Conservation (phyloP, 495 filamentous ascomycete species). For the Oleoguttula mirabilis region DNA sequence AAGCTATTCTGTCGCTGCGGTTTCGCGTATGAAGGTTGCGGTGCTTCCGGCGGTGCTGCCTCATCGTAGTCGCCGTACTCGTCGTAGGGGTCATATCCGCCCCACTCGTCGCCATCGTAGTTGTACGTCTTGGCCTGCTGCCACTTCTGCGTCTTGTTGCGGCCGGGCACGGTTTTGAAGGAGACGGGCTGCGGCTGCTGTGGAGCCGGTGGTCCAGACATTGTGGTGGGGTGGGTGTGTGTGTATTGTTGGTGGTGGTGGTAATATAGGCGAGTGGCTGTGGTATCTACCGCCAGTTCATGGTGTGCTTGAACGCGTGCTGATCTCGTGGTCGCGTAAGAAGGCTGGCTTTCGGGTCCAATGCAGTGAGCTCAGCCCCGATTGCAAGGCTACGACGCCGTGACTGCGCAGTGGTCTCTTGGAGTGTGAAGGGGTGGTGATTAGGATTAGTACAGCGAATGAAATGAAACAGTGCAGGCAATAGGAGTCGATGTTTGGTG, state of each 20-base stretch:
- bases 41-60: conserved; percentile 17
- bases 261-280: conserved; percentile 14
- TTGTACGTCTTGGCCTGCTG: conserved; percentile 74
- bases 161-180: conserved; percentile 72
- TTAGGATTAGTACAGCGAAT: no score
- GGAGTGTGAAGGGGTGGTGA: no score
- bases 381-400: no score
- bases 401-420: no score
- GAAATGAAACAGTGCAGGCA: no score
- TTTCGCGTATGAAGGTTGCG: conserved; percentile 2
- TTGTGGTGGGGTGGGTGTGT: conserved; percentile 7
- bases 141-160: conserved; percentile 90
- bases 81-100: conserved; percentile 67
- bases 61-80: conserved; percentile 50
- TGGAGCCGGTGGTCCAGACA: conserved; percentile 22
- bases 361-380: no score
- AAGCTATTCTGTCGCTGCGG: conserved; percentile 27
- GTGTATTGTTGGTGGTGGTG: neutral
- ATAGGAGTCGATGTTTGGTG: no score
- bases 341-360: no score
- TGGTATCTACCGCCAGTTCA: neutral
- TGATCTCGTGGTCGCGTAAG: no score
- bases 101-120: conserved; percentile 94
- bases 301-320: no score
- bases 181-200: conserved; percentile 39